phyloP scores from a whole-genome alignment of 768 basidiomycete genomes.

The Boletus vinaceobasis region DNA sequence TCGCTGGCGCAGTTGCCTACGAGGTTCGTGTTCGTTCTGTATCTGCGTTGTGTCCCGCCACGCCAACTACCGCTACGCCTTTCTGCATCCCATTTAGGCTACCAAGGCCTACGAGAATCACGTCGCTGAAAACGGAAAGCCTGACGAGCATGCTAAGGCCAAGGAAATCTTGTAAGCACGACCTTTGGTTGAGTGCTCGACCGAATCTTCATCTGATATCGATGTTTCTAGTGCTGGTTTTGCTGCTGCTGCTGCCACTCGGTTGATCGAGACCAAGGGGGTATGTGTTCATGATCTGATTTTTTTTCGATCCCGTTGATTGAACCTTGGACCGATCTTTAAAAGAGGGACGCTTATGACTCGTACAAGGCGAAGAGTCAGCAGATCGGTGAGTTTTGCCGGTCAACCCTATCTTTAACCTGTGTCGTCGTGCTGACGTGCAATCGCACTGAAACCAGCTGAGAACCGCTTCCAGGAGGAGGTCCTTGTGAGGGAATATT shows the following conservation, averaged over 20 bases:
- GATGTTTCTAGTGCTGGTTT: conserved; percentile 9
- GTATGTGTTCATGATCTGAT: conserved; percentile 1
- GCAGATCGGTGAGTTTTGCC: not conserved
- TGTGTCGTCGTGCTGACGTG: not conserved
- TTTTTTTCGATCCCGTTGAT: not conserved
- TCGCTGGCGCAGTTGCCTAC: conserved; percentile 18
- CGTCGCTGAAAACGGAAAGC: conserved; percentile 10
- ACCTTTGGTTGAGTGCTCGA: not conserved
- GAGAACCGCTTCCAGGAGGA: not conserved
- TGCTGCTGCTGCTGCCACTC: conserved; percentile 2
- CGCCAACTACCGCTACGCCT: not conserved
- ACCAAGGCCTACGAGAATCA: conserved; percentile 20
- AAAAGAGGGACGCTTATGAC: conserved; percentile 6
- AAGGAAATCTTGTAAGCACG: conserved; percentile 20
- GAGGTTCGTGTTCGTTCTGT: conserved; percentile 9
- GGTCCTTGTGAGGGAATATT: not conserved
- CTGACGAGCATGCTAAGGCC: conserved; percentile 19
- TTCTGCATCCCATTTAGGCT: conserved; percentile 5
- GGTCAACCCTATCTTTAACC: not conserved
- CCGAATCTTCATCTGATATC: not conserved
- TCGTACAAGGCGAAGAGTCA: not conserved
- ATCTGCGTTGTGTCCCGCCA: not conserved
- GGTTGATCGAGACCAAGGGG: conserved; percentile 18
- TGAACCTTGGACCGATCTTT: not conserved
- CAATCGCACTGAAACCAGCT: not conserved